Evolutionary conservation across 306 rosid genomes (phyloP), one percentile per base, ranked within the genome.

Genomic region (Cucumis cinereus): DNA sequence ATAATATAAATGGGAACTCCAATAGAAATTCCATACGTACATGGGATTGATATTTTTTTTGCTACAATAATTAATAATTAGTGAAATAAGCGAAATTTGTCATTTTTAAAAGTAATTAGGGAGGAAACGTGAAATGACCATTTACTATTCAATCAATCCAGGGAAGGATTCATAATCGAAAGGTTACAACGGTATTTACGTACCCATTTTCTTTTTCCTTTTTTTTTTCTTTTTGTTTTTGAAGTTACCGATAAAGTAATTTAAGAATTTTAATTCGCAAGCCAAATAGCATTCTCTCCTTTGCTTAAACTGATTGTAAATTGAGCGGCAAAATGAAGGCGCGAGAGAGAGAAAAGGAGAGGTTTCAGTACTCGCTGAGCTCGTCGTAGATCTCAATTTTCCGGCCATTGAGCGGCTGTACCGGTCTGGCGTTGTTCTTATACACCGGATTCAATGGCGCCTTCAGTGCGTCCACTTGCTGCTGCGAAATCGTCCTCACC

Each of bases 401-500:
- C 24, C 98, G 92, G 20, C 89, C 98, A 57, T 88, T 82, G 10
- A 88, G 77, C n/a, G 80, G 86, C 64, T 91, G 97, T 45, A 79
- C 41, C 9, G 98, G 96, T 88, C 98, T 82, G 33, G 96, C 71
- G 19, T 93, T 93, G 68, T 85, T 84, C 83, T 84, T 82, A 78
- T 52, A 91, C 8, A 35, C 30, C 24, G 75, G 10, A 7, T 15
- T 45, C 75, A 93, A 17, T 16, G 98, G 96, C 45, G 91, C 86
- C 83, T 80, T 87, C 6, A 93, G 79, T 5, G 85, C 81, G 12
- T 85, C 53, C 5, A 91, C 13, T 70, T 93, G 98, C 17, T 89
- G 59, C 79, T 78, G 41, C 13, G 98, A 86, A 17, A 93, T 62
- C 53, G 89, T 60, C 88, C 90, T 90, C 71, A 86, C 86, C 96